Evolutionary conservation across 495 filamentous ascomycete species (phyloP).

Genomic region (Neurospora sp.): DNA sequence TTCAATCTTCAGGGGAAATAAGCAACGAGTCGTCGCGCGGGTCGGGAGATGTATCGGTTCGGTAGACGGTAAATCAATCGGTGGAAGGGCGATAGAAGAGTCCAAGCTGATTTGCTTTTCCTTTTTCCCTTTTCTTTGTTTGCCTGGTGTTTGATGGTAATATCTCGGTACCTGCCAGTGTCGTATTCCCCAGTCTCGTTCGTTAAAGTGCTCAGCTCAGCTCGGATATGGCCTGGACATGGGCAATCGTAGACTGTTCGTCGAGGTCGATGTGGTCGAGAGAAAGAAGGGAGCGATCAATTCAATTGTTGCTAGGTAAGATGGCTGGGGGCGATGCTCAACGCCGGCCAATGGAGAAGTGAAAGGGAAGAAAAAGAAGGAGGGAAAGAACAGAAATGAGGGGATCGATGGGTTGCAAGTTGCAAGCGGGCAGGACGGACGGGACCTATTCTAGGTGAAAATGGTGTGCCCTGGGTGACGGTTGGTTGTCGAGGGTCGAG

Average conservation of each 20-base stretch:
- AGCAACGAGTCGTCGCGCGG: neutral
- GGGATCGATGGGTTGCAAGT: constrained; percentile 7
- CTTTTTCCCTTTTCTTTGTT: neutral
- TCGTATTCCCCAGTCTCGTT: neutral
- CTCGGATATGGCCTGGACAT: neutral
- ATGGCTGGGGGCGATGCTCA: constrained; percentile 1
- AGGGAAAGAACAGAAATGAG: constrained; percentile 15
- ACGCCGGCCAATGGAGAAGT: constrained; percentile 15
- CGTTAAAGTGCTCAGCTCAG: neutral
- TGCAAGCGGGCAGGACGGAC: neutral
- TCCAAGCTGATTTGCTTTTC: neutral
- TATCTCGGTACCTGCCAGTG: neutral
- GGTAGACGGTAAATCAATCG: neutral
- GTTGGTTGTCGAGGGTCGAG: neutral
- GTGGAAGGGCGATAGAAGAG: neutral
- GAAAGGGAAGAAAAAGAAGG: constrained; percentile 12
- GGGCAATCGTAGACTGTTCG: constrained; percentile 2
- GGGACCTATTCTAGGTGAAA: neutral
- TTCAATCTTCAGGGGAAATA: neutral
- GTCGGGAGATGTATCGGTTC: neutral
- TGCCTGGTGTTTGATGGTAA: neutral
- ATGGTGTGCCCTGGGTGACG: neutral
- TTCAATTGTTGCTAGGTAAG: constrained; percentile 2
- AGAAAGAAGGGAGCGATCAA: constrained; percentile 5
- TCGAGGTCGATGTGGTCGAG: constrained; percentile 5